Conservation (phyloP, 1,284 basidiomycete genomes). For the Trametes polyzona region DNA sequence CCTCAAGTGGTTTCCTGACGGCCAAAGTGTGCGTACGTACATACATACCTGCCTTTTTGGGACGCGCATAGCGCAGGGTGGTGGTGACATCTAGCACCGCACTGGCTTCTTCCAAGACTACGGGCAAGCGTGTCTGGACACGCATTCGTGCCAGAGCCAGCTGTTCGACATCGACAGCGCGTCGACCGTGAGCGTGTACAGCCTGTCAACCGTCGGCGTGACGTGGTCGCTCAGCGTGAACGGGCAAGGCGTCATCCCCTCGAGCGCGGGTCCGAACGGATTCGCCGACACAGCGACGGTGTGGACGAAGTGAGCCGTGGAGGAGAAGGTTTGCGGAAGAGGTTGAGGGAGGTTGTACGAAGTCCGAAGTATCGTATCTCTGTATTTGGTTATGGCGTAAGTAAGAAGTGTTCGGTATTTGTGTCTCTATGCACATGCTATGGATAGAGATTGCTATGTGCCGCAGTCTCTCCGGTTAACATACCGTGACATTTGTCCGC, state of each 20-base stretch:
- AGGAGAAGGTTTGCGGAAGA: not conserved
- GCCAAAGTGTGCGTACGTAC: not conserved
- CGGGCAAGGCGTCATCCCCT: slow-evolving; percentile 50
- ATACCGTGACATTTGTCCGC: not conserved
- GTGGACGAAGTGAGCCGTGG: slow-evolving; percentile 51
- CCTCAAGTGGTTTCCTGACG: too few species aligned
- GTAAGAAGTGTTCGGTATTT: not conserved
- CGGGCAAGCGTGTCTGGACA: slow-evolving; percentile 45
- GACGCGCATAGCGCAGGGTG: not conserved
- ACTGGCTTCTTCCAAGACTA: slow-evolving; percentile 60
- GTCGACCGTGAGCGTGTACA: slow-evolving; percentile 59
- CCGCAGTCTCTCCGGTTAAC: not conserved
- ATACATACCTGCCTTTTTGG: slow-evolving; percentile 5
- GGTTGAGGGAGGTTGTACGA: not conserved
- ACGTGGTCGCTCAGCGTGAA: slow-evolving; percentile 61
- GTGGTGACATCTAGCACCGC: not conserved
- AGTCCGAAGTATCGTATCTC: slow-evolving; percentile 2
- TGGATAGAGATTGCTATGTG: not conserved
- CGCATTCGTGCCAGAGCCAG: slow-evolving; percentile 59
- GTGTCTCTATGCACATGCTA: not conserved
- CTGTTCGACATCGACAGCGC: slow-evolving; percentile 58
- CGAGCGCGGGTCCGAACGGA: slow-evolving; percentile 54
- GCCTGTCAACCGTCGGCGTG: slow-evolving; percentile 66
- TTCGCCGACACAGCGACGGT: slow-evolving; percentile 62
- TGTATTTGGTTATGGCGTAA: not conserved